Evolutionary conservation across 2,329 filamentous ascomycete species (phyloP).

Genomic region (Bipolaris oryzae): DNA sequence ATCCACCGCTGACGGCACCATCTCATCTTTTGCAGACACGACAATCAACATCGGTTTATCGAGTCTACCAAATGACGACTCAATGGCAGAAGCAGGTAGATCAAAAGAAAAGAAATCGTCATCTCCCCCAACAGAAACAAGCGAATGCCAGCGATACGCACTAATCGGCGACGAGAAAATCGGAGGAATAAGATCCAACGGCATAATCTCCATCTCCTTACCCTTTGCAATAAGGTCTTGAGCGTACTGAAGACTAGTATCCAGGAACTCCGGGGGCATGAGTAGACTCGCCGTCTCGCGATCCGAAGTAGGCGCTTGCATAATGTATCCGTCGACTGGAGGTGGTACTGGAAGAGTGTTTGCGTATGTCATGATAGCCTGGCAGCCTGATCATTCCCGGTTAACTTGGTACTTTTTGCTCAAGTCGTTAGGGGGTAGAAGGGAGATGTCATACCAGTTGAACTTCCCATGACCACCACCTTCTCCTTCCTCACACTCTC

Average conservation of each 20-base stretch:
- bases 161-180: slow-evolving; percentile 23
- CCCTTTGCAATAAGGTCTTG: slow-evolving; percentile 13
- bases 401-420: not conserved
- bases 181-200: slow-evolving; percentile 8
- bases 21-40: slow-evolving; percentile 23
- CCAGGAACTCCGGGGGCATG: slow-evolving; percentile 17
- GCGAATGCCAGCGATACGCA: slow-evolving; percentile 26
- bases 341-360: not conserved
- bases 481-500: not conserved
- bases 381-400: slow-evolving; percentile 9
- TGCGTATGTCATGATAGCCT: slow-evolving; percentile 21
- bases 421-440: not conserved
- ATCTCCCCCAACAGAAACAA: slow-evolving; percentile 20
- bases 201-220: slow-evolving; percentile 13
- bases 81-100: not conserved
- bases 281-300: slow-evolving; percentile 20
- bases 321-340: slow-evolving; percentile 19
- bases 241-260: slow-evolving; percentile 10
- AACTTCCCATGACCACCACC: slow-evolving; percentile 2
- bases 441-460: not conserved
- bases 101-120: slow-evolving; percentile 30
- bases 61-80: slow-evolving; percentile 10
- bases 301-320: slow-evolving; percentile 26
- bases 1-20: slow-evolving; percentile 19
- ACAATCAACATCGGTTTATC: slow-evolving; percentile 17